These are phyloP conservation scores for Colletotrichum truncatum DNA, from an alignment of 2,329 filamentous ascomycete species.

Conservation along the genomic window DNA sequence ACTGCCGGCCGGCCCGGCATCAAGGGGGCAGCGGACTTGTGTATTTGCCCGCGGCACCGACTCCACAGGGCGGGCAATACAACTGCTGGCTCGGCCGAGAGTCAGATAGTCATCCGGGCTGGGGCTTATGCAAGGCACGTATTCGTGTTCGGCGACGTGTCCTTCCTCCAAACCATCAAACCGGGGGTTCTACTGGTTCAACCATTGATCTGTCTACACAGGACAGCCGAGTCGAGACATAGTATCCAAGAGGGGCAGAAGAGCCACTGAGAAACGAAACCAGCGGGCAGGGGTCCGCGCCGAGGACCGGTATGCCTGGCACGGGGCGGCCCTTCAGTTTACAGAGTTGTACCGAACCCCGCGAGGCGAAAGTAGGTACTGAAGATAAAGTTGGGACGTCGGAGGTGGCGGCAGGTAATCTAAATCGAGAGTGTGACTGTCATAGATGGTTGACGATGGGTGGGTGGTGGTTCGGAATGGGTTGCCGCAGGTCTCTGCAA, in stretches of 20 bases:
- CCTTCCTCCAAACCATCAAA: background rate
- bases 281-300: background rate
- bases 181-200: background rate
- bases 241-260: background rate
- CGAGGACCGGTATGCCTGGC: background rate
- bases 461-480: background rate
- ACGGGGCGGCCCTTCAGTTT: background rate
- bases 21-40: slow-evolving; percentile 13
- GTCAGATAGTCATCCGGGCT: background rate
- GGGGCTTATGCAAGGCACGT: background rate
- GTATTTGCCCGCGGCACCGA: slow-evolving; percentile 12
- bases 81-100: slow-evolving; percentile 10
- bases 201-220: background rate
- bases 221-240: background rate
- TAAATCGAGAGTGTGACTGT: slow-evolving; percentile 23
- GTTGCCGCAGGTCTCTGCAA: slow-evolving; percentile 5
- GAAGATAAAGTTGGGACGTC: background rate
- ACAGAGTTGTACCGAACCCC: background rate
- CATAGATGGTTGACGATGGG: background rate
- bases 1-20: slow-evolving; percentile 18
- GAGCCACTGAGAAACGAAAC: background rate
- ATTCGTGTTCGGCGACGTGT: slow-evolving; percentile 15
- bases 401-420: background rate
- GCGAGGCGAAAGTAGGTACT: background rate
- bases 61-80: background rate